Conservation (phyloP, 2,329 filamentous ascomycete genomes). For the Penicillium sp. region DNA sequence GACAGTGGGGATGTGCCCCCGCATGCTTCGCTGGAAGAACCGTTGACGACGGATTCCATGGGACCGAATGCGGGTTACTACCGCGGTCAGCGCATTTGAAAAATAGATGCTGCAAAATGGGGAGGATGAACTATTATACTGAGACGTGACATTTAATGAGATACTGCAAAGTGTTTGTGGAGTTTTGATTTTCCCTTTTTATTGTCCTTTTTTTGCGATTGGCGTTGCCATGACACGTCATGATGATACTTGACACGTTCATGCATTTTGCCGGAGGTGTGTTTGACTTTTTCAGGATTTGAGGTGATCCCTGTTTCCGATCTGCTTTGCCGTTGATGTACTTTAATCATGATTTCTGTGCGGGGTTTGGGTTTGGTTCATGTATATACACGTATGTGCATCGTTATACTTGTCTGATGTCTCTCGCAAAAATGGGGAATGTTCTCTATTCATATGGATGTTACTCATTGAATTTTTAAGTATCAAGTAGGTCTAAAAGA, state of each 20-base stretch:
- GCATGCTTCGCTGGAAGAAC: conserved; percentile 40
- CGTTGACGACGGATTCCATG: conserved; percentile 43
- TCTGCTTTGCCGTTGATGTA: neutral
- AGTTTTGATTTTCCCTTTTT: conserved; percentile 3
- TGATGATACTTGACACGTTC: conserved; percentile 3
- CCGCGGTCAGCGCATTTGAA: conserved; percentile 35
- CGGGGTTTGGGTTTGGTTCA: neutral
- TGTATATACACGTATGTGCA: neutral
- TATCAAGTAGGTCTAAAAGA: neutral
- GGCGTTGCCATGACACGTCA: conserved; percentile 3
- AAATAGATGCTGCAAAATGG: neutral
- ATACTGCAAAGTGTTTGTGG: neutral
- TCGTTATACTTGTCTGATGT: too few species aligned
- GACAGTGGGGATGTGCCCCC: conserved; percentile 18
- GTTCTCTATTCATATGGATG: neutral
- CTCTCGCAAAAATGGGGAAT: neutral
- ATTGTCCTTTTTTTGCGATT: neutral
- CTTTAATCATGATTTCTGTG: neutral
- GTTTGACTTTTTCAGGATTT: neutral
- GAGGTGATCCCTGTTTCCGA: neutral
- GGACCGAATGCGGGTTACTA: conserved; percentile 37
- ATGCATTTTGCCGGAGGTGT: neutral
- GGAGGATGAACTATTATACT: too few species aligned
- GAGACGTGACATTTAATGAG: neutral
- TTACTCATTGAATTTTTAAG: neutral